Evolutionary conservation across 306 rosid genomes (phyloP).

Genomic region (Begonia fuchsioides): DNA sequence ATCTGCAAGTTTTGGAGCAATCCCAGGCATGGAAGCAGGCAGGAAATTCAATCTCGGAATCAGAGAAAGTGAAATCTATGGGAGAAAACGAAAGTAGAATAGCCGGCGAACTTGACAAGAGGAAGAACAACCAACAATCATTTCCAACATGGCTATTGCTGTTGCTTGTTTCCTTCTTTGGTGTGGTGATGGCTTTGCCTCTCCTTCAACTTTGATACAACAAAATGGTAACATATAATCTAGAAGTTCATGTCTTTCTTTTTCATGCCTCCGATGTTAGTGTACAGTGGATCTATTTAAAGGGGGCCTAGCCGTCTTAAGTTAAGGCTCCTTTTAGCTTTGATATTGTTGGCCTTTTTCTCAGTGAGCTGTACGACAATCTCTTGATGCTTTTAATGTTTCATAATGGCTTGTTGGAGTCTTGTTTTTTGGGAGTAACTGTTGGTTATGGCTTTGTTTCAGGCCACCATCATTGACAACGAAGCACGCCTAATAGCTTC

Average conservation of each 20-base stretch:
- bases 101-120: conserved; percentile 24
- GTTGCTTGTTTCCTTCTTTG: conserved; percentile 70
- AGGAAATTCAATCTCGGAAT: conserved; percentile 27
- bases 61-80: conserved; percentile 27
- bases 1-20: conserved; percentile 51
- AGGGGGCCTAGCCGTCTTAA: background rate
- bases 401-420: background rate
- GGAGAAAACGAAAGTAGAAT: conserved; percentile 32
- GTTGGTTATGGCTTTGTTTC: no score
- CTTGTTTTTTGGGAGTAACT: no score
- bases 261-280: background rate
- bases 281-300: background rate
- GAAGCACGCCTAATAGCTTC: no score
- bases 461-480: no score
- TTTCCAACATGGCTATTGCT: conserved; percentile 90
- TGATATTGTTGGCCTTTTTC: no score
- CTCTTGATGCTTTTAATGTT: background rate
- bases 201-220: conserved; percentile 63
- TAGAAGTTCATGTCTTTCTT: background rate
- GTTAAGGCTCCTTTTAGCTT: background rate
- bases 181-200: conserved; percentile 89
- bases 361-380: no score
- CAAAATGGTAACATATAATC: conserved; percentile 13
- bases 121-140: conserved; percentile 37
- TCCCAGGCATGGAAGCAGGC: conserved; percentile 18